Evolutionary conservation across 2,329 filamentous ascomycete genomes (phyloP).

Genomic region (Cladosporium sp.): DNA sequence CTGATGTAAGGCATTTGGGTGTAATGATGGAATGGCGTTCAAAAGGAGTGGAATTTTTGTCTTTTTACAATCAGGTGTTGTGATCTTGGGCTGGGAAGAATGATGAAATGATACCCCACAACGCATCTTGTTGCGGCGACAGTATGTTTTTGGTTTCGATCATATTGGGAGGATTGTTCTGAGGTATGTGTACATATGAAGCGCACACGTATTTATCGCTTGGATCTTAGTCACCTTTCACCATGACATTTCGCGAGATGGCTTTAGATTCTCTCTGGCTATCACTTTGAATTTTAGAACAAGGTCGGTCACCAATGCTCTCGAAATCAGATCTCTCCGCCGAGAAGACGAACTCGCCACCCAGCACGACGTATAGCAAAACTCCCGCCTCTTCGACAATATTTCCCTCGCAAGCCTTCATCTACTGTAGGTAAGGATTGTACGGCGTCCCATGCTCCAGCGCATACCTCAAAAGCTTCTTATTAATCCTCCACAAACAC

Average conservation of each 20-base stretch:
- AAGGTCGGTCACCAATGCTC: not conserved
- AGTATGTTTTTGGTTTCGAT: not conserved
- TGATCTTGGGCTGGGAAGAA: constrained; percentile 1
- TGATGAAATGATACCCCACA: constrained; percentile 11
- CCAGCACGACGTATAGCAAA: not conserved
- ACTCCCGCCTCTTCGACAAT: not conserved
- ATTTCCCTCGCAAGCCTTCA: not conserved
- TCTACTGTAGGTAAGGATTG: constrained; percentile 9
- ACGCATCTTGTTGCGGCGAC: constrained; percentile 19
- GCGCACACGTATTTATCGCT: not conserved
- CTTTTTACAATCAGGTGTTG: not conserved
- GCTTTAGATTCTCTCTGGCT: not conserved
- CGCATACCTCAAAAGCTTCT: constrained; percentile 11
- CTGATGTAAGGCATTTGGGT: constrained; percentile 60
- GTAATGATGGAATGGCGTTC: not conserved
- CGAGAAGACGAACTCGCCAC: not conserved
- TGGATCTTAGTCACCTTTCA: not conserved
- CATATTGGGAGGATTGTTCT: not conserved
- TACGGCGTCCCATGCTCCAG: constrained; percentile 16
- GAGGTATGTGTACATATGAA: not conserved
- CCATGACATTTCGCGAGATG: not conserved
- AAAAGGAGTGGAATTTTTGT: not conserved
- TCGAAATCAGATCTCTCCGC: not conserved
- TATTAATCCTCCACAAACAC: constrained; percentile 11
- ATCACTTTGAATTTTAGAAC: not conserved